A percentile compares a stretch with the other conserved stretches of the same genome.
These are phyloP conservation scores for Chenopodium berlandieri DNA, from an alignment of 148 eudicot species.

Conservation along the genomic window DNA sequence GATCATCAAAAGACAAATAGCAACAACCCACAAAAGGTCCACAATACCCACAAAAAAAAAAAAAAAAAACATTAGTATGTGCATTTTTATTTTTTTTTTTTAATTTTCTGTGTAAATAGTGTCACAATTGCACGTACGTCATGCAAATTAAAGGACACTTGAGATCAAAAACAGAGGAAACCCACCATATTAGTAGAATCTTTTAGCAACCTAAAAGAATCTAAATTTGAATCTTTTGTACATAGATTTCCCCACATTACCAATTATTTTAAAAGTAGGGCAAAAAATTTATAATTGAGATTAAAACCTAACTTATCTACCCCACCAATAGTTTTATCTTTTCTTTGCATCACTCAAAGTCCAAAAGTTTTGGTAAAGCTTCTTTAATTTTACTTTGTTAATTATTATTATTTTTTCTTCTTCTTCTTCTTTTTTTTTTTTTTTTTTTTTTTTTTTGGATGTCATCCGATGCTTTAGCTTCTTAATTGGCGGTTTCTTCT, in stretches of 20 bases:
- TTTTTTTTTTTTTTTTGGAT: no score
- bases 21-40: conserved; percentile 24
- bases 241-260: conserved; percentile 16
- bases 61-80: conserved; percentile 1
- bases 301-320: conserved; percentile 7
- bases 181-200: conserved; percentile 21
- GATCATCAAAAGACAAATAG: conserved; percentile 4
- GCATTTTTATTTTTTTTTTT: background rate
- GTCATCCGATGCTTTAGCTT: conserved; percentile 28
- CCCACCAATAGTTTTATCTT: conserved; percentile 19
- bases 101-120: background rate
- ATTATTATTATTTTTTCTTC: background rate
- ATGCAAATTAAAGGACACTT: conserved; percentile 18
- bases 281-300: background rate
- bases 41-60: conserved; percentile 8
- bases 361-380: conserved; percentile 25
- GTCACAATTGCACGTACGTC: conserved; percentile 14
- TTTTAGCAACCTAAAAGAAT: conserved; percentile 14
- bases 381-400: conserved; percentile 8
- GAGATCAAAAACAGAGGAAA: background rate
- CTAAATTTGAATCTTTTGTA: conserved; percentile 24
- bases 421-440: background rate
- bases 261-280: background rate
- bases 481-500: conserved; percentile 16
- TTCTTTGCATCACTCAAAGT: conserved; percentile 17